Conservation (phyloP, 495 filamentous ascomycete species). For the Xylaria grammica region DNA sequence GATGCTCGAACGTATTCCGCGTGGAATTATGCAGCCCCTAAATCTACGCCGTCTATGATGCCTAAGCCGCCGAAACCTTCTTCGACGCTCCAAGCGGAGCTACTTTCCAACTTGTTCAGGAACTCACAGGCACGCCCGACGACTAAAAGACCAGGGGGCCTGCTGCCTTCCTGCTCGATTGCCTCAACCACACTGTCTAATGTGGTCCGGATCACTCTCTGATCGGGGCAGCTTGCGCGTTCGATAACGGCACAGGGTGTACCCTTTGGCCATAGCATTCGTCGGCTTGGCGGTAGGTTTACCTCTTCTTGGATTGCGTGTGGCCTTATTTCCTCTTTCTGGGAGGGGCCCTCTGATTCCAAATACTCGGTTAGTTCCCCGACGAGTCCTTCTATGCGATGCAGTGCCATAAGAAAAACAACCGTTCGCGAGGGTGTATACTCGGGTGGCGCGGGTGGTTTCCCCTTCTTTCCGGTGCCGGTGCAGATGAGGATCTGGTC, state of each 20-base stretch:
- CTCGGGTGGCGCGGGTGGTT: conserved; percentile 75
- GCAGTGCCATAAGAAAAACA: conserved; percentile 95
- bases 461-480: conserved; percentile 92
- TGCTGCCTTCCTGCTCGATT: conserved; percentile 85
- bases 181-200: conserved; percentile 78
- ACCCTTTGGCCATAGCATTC: conserved; percentile 52
- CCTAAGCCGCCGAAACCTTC: conserved; percentile 81
- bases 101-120: conserved; percentile 58
- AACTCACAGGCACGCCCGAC: conserved; percentile 85
- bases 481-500: conserved; percentile 95
- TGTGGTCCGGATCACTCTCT: conserved; percentile 88
- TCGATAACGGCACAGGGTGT: conserved; percentile 94
- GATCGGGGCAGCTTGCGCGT: conserved; percentile 91
- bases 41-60: conserved; percentile 37
- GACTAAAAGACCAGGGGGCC: conserved; percentile 91
- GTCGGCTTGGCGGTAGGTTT: conserved; percentile 19
- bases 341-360: conserved; percentile 36
- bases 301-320: not conserved
- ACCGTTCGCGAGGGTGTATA: conserved; percentile 79
- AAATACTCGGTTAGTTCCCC: conserved; percentile 60
- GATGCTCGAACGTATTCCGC: not conserved
- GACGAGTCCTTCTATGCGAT: conserved; percentile 77
- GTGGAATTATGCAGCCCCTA: conserved; percentile 19
- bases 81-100: conserved; percentile 81
- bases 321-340: conserved; percentile 30